These are phyloP conservation scores for Orbilia quercus DNA, from an alignment of 2,329 filamentous ascomycete genomes.

Conservation along the genomic window DNA sequence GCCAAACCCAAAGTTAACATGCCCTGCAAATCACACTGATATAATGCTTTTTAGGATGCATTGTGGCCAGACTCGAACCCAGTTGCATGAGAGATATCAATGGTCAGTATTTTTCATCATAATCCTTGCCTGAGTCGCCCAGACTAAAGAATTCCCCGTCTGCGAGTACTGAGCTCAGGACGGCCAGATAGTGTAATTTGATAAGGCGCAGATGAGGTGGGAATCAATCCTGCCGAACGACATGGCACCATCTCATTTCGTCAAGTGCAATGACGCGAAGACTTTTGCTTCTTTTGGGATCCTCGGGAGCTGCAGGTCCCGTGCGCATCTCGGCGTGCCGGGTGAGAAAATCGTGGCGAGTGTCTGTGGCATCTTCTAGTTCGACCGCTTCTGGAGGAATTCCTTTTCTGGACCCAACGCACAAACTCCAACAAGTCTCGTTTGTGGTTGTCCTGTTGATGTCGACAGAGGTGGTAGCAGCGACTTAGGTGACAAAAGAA, in stretches of 20 bases:
- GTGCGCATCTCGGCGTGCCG: constrained; percentile 16
- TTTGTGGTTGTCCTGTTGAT: background rate
- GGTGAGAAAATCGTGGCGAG: constrained; percentile 47
- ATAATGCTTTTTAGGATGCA: no score
- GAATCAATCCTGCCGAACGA: background rate
- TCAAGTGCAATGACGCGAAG: constrained; percentile 42
- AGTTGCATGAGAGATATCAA: no score
- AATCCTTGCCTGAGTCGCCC: background rate
- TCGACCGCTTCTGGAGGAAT: constrained; percentile 22
- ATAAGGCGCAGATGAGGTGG: background rate
- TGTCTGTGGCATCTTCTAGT: constrained; percentile 26
- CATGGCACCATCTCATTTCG: constrained; percentile 2
- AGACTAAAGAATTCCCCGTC: constrained; percentile 2
- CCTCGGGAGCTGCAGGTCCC: constrained; percentile 24
- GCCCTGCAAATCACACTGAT: no score
- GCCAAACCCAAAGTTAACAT: no score
- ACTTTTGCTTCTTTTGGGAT: constrained; percentile 50
- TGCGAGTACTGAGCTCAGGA: background rate
- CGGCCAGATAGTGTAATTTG: background rate
- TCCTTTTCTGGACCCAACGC: constrained; percentile 39
- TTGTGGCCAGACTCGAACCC: no score
- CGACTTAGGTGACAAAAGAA: background rate
- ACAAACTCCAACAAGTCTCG: constrained; percentile 23
- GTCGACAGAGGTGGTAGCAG: background rate
- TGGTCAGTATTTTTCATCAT: no score